Percentiles rank a stretch among this genome's conserved stretches.
phyloP scores from a whole-genome alignment of 73 alveolate species.

The Paramecium tetraurelia region DNA sequence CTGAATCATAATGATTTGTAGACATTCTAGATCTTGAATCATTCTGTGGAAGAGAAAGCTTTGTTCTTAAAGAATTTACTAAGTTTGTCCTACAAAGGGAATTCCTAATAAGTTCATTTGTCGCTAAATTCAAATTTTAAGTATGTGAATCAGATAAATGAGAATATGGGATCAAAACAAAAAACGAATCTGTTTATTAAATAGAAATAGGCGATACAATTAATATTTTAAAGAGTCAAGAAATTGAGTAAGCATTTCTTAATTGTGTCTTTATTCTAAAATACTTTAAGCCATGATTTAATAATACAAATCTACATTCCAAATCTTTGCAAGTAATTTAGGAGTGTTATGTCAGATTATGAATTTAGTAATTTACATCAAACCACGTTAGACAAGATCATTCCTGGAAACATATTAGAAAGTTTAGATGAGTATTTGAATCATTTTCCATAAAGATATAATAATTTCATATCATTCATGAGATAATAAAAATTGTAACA shows the following conservation, averaged over 20 bases:
- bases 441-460: not conserved
- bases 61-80: not conserved
- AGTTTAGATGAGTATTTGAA: not conserved
- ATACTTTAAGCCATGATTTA: not conserved
- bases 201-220: not conserved
- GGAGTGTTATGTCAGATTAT: conserved; percentile 9
- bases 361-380: not conserved
- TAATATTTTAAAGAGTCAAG: not conserved
- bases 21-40: not conserved
- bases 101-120: not conserved
- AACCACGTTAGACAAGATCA: not conserved
- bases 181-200: not conserved
- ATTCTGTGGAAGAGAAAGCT: not conserved
- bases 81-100: not conserved
- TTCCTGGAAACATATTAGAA: not conserved
- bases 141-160: not conserved
- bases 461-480: not conserved
- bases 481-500: not conserved
- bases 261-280: not conserved
- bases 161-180: not conserved
- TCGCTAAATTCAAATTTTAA: not conserved
- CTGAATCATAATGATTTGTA: conserved; percentile 24
- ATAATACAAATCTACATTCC: not conserved
- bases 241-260: not conserved
- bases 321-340: not conserved